Percentiles rank a stretch among this genome's conserved stretches.
phyloP scores from a whole-genome alignment of 2,329 filamentous ascomycete genomes.

The Beauveria australis region DNA sequence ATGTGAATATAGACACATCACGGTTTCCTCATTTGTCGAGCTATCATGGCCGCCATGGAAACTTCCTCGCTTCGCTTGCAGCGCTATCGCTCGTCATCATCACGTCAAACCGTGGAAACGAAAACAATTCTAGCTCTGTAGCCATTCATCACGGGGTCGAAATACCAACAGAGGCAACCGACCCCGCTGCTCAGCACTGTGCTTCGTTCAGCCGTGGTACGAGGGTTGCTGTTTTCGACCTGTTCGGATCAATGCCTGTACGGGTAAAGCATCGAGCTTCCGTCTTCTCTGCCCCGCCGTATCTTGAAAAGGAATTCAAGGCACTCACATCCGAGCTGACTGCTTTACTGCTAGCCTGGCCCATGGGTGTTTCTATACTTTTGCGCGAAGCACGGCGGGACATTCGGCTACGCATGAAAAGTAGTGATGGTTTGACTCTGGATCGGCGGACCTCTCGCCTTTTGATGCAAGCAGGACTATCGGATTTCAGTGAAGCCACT shows the following conservation, averaged over 20 bases:
- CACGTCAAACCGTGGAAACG: conserved; percentile 57
- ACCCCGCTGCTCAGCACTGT: conserved; percentile 49
- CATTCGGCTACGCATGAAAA: conserved; percentile 31
- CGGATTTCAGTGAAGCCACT: conserved; percentile 39
- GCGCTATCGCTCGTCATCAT: conserved; percentile 70
- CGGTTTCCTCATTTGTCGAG: conserved; percentile 34
- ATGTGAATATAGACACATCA: conserved; percentile 62
- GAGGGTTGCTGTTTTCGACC: conserved; percentile 62
- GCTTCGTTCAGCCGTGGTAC: conserved; percentile 59
- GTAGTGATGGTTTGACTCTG: conserved; percentile 16
- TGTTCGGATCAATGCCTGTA: conserved; percentile 88
- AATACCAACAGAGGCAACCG: conserved; percentile 56
- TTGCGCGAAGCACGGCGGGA: conserved; percentile 42
- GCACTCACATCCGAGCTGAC: conserved; percentile 50
- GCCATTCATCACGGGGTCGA: conserved; percentile 61
- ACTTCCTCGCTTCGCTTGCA: conserved; percentile 70
- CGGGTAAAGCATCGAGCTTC: conserved; percentile 71
- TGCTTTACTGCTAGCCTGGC: conserved; percentile 64
- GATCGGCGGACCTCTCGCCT: conserved; percentile 34
- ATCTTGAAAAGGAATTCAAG: conserved; percentile 57
- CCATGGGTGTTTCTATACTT: conserved; percentile 44
- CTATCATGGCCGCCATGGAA: conserved; percentile 60
- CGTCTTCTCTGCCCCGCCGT: conserved; percentile 38
- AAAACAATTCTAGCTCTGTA: conserved; percentile 56
- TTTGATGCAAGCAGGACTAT: conserved; percentile 58